Evolutionary conservation across 768 basidiomycete species (phyloP).

Genomic region (Rhizopogon vinicolor): DNA sequence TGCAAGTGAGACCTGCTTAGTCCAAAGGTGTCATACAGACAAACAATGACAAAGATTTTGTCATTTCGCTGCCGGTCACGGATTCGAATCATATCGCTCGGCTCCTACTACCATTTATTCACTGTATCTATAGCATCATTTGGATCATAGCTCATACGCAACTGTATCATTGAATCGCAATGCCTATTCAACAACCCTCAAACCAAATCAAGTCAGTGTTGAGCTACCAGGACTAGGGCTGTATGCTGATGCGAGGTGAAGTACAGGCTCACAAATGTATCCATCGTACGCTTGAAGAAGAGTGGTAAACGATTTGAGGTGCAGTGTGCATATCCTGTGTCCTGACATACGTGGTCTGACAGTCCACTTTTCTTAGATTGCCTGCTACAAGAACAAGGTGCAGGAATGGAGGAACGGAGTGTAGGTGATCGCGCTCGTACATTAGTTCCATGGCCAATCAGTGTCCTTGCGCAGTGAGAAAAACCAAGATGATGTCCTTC

Average conservation of each 20-base stretch:
- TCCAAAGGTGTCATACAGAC: too few species aligned
- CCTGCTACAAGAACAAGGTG: constrained; percentile 99
- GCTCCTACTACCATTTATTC: background rate
- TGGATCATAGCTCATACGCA: background rate
- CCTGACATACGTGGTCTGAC: background rate
- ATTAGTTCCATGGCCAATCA: background rate
- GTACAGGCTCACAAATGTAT: constrained; percentile 90
- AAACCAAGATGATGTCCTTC: constrained; percentile 90
- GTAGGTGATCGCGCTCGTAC: constrained; percentile 34
- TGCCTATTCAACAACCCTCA: constrained; percentile 77
- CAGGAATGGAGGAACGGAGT: constrained; percentile 94
- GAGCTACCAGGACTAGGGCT: constrained; percentile 1
- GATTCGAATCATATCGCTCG: too few species aligned
- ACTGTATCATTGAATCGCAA: constrained; percentile 11
- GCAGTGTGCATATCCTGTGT: background rate
- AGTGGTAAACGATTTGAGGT: constrained; percentile 98
- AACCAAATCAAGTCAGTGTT: constrained; percentile 77
- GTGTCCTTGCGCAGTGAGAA: constrained; percentile 58
- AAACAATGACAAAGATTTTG: background rate
- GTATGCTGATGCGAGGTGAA: constrained; percentile 6
- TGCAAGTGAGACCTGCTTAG: background rate
- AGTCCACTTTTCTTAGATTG: constrained; percentile 51
- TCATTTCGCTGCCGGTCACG: background rate
- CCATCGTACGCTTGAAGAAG: constrained; percentile 93
- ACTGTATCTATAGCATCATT: background rate